Evolutionary conservation across 345 rosid genomes (phyloP), one percentile per base, ranked within the genome.

Genomic region (Corchorus olitorius): DNA sequence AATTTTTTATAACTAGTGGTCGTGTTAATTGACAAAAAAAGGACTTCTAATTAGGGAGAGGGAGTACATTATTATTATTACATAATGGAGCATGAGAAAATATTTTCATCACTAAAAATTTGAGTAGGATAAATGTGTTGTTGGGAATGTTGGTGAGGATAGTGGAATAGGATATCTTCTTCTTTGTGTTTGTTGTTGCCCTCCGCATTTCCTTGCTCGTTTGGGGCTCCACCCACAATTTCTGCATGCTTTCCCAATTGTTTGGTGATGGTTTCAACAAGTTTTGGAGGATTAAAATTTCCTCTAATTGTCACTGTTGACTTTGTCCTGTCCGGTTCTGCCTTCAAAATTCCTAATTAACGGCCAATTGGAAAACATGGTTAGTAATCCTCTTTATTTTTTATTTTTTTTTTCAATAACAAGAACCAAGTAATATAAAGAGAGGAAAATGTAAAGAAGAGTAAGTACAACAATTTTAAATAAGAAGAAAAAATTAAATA

Each of bases 251-350:
- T 90, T 13, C 90, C 88, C 13, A 88, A 73, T 71, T 83, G 73
- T 70, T 73, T 83, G 22, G 72, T 78, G 1, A 88, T 78, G n/a
- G 75, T 67, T 39, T 84, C 81, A 43, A 76, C 84, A 20, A 93
- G 80, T 46, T 73, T 74, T 6, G 55, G 41, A 11, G 35, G 49
- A 10, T 49, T 94, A 45, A 91, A 80, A 2, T 66, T 73, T 63
- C 97, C 97, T 72, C 76, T 89, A 17, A 93, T 85, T 22, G 74
- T 83, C 37, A 90, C 90, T n/a, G 11, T 77, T 54, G 93, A 87
- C 22, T 85, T 83, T 41, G 59, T 27, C 83, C 84, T 87, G n/a
- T 91, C 90, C 53, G 91, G 74, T 67, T 89, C 90, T 8, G 76
- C 98, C 0, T 54, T 65, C 37, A 76, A 71, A 58, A 93, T 80